Conservation (phyloP, 345 rosid species). For the Eucalyptus tenuipes region DNA sequence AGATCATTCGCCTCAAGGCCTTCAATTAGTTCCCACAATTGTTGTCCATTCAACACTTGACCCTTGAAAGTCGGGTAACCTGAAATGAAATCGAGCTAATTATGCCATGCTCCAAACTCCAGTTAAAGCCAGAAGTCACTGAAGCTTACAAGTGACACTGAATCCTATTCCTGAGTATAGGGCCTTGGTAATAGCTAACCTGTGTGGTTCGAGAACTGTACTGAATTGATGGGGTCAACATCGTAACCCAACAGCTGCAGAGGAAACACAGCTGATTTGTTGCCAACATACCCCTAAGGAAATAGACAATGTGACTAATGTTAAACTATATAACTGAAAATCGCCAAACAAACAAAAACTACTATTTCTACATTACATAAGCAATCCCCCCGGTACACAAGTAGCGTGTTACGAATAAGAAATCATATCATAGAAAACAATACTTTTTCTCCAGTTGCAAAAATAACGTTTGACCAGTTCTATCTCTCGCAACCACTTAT, state of each 20-base stretch:
- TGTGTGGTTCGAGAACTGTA: conserved; percentile 96
- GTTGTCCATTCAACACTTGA: conserved; percentile 85
- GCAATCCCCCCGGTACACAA: neutral
- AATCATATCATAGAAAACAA: neutral
- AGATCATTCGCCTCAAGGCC: conserved; percentile 86
- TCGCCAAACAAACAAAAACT: neutral
- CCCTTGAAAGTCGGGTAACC: conserved; percentile 97
- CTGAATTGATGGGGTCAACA: conserved; percentile 95
- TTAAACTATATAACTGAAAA: neutral
- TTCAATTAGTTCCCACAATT: conserved; percentile 77
- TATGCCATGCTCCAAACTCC: neutral
- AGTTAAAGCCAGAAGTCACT: conserved; percentile 13
- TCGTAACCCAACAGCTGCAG: conserved; percentile 92
- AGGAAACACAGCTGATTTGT: conserved; percentile 95
- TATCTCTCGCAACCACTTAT: neutral
- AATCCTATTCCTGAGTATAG: neutral
- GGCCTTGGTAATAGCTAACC: conserved; percentile 41
- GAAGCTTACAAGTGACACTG: neutral
- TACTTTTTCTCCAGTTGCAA: neutral
- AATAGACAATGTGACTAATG: neutral
- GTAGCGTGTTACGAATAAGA: neutral
- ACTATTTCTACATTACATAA: neutral
- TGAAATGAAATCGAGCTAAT: conserved; percentile 10
- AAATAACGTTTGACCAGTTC: neutral
- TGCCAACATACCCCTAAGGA: conserved; percentile 90